phyloP scores from a whole-genome alignment of 371 early-diverging fungal genomes.

The Cladochytrium tenue region DNA sequence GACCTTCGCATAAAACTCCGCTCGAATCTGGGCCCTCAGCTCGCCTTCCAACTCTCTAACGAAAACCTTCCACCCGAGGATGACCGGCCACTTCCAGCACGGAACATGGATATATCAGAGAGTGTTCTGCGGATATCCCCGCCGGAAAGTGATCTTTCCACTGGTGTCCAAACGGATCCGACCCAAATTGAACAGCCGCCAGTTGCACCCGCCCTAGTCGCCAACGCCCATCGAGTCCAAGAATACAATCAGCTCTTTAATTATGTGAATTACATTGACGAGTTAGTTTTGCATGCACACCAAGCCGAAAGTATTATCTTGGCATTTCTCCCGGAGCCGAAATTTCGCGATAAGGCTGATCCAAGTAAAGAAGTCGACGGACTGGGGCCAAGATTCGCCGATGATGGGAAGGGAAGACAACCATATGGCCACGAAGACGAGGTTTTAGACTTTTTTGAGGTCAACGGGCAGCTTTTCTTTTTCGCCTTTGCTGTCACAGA shows the following conservation, averaged over 20 bases:
- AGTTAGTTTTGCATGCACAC: conserved; percentile 67
- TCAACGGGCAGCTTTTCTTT: conserved; percentile 83
- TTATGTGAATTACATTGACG: conserved; percentile 80
- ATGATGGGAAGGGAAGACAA: conserved; percentile 10
- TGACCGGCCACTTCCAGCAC: no score
- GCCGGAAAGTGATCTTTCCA: neutral
- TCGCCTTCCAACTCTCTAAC: conserved; percentile 84
- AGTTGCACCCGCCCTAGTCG: neutral
- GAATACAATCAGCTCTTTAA: conserved; percentile 89
- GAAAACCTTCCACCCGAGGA: conserved; percentile 67
- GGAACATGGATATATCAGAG: neutral
- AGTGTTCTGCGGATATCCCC: neutral
- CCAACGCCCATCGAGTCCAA: conserved; percentile 37
- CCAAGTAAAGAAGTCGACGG: conserved; percentile 1
- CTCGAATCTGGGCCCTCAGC: conserved; percentile 77
- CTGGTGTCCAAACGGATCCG: neutral
- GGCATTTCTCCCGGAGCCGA: conserved; percentile 70
- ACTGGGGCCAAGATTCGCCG: neutral
- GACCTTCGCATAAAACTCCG: conserved; percentile 73
- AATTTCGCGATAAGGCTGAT: no score
- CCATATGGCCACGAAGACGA: conserved; percentile 44
- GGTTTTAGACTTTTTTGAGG: conserved; percentile 68
- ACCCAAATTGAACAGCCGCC: neutral
- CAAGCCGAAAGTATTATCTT: conserved; percentile 68
- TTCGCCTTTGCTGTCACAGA: conserved; percentile 58